A percentile compares a stretch with the other conserved stretches of the same genome.
phyloP scores from a whole-genome alignment of 768 basidiomycete species.

The Psilocybe subaeruginosa region DNA sequence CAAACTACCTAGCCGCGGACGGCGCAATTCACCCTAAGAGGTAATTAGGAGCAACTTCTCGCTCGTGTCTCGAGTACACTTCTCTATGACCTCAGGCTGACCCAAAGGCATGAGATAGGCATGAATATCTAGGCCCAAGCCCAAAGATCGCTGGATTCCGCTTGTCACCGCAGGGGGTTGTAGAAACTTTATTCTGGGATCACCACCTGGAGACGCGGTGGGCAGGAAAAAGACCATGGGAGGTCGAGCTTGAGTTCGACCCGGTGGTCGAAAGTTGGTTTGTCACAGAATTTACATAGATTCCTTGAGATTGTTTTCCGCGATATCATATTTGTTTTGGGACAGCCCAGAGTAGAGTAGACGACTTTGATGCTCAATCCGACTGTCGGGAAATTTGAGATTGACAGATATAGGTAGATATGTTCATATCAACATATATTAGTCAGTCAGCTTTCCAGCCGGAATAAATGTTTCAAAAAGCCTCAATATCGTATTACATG shows the following conservation, averaged over 20 bases:
- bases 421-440: too few species aligned
- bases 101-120: neutral
- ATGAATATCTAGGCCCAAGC: neutral
- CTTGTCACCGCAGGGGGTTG: neutral
- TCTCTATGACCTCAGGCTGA: neutral
- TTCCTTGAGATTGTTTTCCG: too few species aligned
- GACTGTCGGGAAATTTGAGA: too few species aligned
- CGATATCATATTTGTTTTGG: too few species aligned
- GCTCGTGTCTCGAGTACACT: too few species aligned
- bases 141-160: neutral
- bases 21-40: conserved; percentile 6
- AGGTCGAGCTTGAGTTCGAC: conserved; percentile 6
- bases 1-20: neutral
- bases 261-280: neutral
- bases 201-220: too few species aligned
- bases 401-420: too few species aligned
- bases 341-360: too few species aligned
- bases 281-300: neutral
- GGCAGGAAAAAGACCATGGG: neutral
- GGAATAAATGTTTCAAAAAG: too few species aligned
- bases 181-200: neutral
- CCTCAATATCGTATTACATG: too few species aligned
- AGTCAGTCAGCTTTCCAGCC: too few species aligned
- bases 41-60: neutral
- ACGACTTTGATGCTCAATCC: too few species aligned